Percentiles rank a stretch among this genome's conserved stretches.
These are phyloP conservation scores for Aspergillus ruber DNA, from an alignment of 2,329 filamentous ascomycete species.

Conservation along the genomic window DNA sequence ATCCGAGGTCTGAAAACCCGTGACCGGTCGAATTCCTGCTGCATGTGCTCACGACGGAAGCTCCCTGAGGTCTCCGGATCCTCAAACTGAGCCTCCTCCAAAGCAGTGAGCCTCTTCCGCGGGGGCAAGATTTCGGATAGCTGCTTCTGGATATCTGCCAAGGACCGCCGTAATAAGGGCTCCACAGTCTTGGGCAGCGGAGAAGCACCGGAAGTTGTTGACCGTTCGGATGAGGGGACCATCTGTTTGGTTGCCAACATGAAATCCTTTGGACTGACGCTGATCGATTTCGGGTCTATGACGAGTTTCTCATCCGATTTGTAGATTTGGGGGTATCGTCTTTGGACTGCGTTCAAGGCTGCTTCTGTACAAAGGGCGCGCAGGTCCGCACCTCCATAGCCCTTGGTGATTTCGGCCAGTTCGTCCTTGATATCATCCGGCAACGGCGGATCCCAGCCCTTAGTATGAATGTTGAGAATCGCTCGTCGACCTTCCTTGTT, in stretches of 20 bases:
- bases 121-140: constrained; percentile 74
- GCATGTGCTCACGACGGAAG: constrained; percentile 73
- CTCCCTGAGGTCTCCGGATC: constrained; percentile 75
- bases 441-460: constrained; percentile 77
- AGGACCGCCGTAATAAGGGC: constrained; percentile 68
- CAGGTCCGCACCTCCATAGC: constrained; percentile 92
- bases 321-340: constrained; percentile 95
- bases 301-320: constrained; percentile 80
- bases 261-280: constrained; percentile 86
- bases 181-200: constrained; percentile 74
- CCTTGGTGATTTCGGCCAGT: constrained; percentile 80
- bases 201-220: constrained; percentile 74
- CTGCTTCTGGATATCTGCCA: constrained; percentile 61
- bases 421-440: constrained; percentile 72
- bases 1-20: constrained; percentile 84
- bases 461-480: constrained; percentile 93
- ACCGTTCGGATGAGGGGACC: constrained; percentile 87
- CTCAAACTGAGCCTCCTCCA: constrained; percentile 91
- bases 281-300: constrained; percentile 78
- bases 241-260: constrained; percentile 97
- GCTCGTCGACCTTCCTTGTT: constrained; percentile 71
- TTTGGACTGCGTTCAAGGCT: constrained; percentile 88
- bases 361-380: constrained; percentile 93
- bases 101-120: constrained; percentile 76
- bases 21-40: constrained; percentile 75